Evolutionary conservation across 106 monocot species (phyloP).

Genomic region (Narthecium ossifragum): DNA sequence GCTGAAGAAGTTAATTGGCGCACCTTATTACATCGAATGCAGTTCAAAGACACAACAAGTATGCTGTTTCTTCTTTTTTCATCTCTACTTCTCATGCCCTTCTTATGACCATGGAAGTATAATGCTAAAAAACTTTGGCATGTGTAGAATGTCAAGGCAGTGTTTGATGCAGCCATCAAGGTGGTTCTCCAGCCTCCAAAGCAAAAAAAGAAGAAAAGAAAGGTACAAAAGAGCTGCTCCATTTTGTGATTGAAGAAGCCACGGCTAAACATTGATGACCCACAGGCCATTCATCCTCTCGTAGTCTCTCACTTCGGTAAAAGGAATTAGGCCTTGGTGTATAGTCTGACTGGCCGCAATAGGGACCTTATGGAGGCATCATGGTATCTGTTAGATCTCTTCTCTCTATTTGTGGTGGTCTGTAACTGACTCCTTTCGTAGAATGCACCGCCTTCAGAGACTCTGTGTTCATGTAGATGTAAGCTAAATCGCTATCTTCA

Average conservation of each 20-base stretch:
- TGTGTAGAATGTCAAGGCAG: constrained; percentile 72
- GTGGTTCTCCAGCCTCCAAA: constrained; percentile 83
- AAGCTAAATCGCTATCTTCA: neutral
- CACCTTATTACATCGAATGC: constrained; percentile 76
- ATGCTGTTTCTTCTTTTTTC: constrained; percentile 4
- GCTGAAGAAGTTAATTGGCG: constrained; percentile 60
- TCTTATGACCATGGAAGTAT: neutral
- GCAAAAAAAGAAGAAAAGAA: constrained; percentile 68
- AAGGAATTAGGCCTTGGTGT: constrained; percentile 20
- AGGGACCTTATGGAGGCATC: constrained; percentile 8
- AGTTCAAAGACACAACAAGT: constrained; percentile 89
- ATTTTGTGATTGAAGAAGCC: constrained; percentile 44
- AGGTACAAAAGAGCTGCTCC: constrained; percentile 54
- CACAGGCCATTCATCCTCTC: neutral
- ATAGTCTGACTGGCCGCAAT: constrained; percentile 20
- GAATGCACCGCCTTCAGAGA: constrained; percentile 8
- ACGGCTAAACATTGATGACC: constrained; percentile 1
- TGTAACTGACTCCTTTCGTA: constrained; percentile 3
- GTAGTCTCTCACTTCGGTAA: constrained; percentile 1
- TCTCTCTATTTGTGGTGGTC: no score
- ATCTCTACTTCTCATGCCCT: neutral
- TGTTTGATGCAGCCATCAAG: constrained; percentile 84
- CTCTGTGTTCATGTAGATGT: neutral
- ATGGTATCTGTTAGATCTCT: constrained; percentile 8
- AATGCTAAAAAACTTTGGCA: neutral